Conservation (phyloP, 108 stramenopile genomes). For the Pseudonitzschia multistriata region DNA sequence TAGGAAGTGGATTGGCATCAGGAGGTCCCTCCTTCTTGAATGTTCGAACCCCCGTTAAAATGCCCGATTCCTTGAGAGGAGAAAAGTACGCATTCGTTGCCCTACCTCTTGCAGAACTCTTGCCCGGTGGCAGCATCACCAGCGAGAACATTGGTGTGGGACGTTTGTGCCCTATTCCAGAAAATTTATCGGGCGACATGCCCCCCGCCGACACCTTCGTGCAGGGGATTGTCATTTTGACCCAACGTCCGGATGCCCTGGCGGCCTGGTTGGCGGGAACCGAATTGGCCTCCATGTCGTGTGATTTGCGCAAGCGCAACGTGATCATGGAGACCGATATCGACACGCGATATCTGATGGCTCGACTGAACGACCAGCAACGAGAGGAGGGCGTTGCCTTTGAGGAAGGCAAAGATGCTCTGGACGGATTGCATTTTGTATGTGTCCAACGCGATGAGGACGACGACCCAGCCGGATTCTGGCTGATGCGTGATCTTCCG, state of each 20-base stretch:
- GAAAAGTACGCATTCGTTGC: slow-evolving; percentile 96
- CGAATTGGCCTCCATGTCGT: slow-evolving; percentile 81
- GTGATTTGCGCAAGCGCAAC: slow-evolving; percentile 83
- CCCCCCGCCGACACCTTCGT: slow-evolving; percentile 88
- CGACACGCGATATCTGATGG: slow-evolving; percentile 92
- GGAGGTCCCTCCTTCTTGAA: slow-evolving; percentile 72
- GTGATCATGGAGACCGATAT: slow-evolving; percentile 94
- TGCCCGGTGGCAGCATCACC: slow-evolving; percentile 75
- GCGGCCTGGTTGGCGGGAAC: slow-evolving; percentile 93
- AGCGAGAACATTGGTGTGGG: slow-evolving; percentile 83
- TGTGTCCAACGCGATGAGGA: slow-evolving; percentile 90
- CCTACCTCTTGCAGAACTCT: slow-evolving; percentile 87
- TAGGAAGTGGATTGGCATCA: slow-evolving; percentile 31
- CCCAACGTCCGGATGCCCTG: slow-evolving; percentile 78
- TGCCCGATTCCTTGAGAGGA: slow-evolving; percentile 92
- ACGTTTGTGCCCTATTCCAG: slow-evolving; percentile 62
- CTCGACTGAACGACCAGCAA: slow-evolving; percentile 80
- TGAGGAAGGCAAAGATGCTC: slow-evolving; percentile 87
- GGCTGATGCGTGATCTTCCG: slow-evolving; percentile 88
- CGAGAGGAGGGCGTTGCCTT: slow-evolving; percentile 86
- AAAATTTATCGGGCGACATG: slow-evolving; percentile 5
- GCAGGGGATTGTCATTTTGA: slow-evolving; percentile 90
- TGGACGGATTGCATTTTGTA: slow-evolving; percentile 92
- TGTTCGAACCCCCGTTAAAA: slow-evolving; percentile 84
- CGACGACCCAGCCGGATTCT: slow-evolving; percentile 92